phyloP scores from a whole-genome alignment of 768 basidiomycete species.

The Clavaria fumosa region DNA sequence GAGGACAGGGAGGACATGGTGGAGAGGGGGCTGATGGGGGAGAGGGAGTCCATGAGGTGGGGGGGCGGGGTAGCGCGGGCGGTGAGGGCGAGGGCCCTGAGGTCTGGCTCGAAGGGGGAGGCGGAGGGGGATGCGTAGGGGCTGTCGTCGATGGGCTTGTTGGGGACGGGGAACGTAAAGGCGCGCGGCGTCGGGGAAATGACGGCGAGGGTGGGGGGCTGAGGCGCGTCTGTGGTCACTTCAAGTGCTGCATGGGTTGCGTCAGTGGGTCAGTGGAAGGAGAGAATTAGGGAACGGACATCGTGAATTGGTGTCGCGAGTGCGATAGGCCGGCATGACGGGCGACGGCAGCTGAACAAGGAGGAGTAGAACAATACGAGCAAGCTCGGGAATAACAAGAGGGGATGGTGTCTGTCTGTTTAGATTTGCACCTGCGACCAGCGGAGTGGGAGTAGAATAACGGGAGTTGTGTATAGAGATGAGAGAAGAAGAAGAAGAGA shows the following conservation, averaged over 20 bases:
- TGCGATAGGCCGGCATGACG: conserved; percentile 70
- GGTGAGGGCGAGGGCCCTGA: conserved; percentile 33
- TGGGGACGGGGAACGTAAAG: conserved; percentile 47
- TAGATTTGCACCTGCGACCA: too few relatives aligned
- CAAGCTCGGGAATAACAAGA: conserved; percentile 2
- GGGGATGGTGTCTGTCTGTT: conserved; percentile 6
- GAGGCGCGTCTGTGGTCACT: conserved; percentile 51
- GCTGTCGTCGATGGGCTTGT: conserved; percentile 45
- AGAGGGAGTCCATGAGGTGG: conserved; percentile 29
- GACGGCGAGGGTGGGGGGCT: conserved; percentile 40
- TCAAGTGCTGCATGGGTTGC: conserved; percentile 43
- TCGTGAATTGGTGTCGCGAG: conserved; percentile 52
- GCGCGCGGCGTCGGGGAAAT: conserved; percentile 59
- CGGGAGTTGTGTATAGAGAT: conserved; percentile 7
- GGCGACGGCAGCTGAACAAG: too few relatives aligned
- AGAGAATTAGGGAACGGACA: conserved; percentile 18
- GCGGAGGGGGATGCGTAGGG: conserved; percentile 51
- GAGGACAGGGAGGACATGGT: conserved; percentile 9
- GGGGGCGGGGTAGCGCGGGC: conserved; percentile 15
- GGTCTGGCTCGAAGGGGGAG: conserved; percentile 65
- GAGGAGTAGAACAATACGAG: conserved; percentile 12
- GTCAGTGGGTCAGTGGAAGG: conserved; percentile 8
- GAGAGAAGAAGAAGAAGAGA: conserved; percentile 12
- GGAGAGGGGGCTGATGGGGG: conserved; percentile 22
- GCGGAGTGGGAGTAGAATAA: conserved; percentile 2